These are phyloP conservation scores for Glycine latifolia DNA, from an alignment of 306 rosid species.

Conservation along the genomic window DNA sequence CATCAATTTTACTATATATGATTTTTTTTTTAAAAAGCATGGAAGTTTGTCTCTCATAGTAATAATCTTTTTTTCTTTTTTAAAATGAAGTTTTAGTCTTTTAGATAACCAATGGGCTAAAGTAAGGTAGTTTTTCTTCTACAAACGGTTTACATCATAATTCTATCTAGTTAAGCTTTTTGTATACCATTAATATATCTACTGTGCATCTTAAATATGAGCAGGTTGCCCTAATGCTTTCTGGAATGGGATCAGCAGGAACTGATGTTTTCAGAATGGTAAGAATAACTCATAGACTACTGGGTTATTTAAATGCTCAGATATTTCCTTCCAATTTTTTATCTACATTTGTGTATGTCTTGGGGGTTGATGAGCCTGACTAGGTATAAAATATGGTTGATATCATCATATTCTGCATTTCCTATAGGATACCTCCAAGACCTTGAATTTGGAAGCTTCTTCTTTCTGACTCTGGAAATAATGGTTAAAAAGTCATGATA, in stretches of 20 bases:
- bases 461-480: conserved; percentile 31
- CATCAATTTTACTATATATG: background rate
- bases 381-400: conserved; percentile 3
- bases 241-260: conserved; percentile 87
- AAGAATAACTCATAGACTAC: conserved; percentile 31
- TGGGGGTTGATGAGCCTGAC: conserved; percentile 15
- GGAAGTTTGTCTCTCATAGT: too few relatives aligned
- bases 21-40: too few relatives aligned
- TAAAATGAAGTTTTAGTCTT: background rate
- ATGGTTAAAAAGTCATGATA: background rate
- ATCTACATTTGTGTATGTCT: background rate
- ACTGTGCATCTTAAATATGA: conserved; percentile 42
- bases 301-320: background rate
- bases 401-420: conserved; percentile 28
- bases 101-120: conserved; percentile 16
- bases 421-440: conserved; percentile 16
- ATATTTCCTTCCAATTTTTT: conserved; percentile 14
- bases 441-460: background rate
- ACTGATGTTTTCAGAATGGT: conserved; percentile 90
- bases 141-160: background rate
- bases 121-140: background rate
- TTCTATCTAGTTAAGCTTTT: background rate
- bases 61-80: background rate
- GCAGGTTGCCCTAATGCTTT: conserved; percentile 93
- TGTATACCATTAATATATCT: conserved; percentile 28